These are phyloP conservation scores for Fusarium heterosporum DNA, from an alignment of 2,329 filamentous ascomycete genomes.

Conservation along the genomic window DNA sequence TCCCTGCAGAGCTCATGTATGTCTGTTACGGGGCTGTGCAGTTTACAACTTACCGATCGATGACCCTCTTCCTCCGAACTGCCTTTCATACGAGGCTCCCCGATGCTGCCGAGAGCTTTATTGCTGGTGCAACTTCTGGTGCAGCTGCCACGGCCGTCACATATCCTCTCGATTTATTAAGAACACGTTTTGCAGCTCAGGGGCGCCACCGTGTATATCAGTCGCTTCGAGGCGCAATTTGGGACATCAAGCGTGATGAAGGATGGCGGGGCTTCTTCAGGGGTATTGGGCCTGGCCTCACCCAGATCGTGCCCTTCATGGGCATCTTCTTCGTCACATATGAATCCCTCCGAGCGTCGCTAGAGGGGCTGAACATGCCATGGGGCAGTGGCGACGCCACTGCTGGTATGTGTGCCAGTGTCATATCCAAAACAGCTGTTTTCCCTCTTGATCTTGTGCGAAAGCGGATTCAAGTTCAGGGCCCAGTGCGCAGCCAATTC, in stretches of 20 bases:
- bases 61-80: slow-evolving; percentile 74
- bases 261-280: slow-evolving; percentile 86
- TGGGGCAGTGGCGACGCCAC: slow-evolving; percentile 85
- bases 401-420: slow-evolving; percentile 82
- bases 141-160: slow-evolving; percentile 84
- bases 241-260: slow-evolving; percentile 80
- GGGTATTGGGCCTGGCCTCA: slow-evolving; percentile 82
- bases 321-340: slow-evolving; percentile 94
- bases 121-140: slow-evolving; percentile 85
- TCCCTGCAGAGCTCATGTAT: slow-evolving; percentile 95
- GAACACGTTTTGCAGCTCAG: slow-evolving; percentile 97
- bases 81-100: slow-evolving; percentile 64
- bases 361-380: slow-evolving; percentile 68
- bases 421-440: slow-evolving; percentile 87
- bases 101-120: slow-evolving; percentile 79
- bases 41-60: slow-evolving; percentile 87
- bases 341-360: slow-evolving; percentile 75
- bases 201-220: slow-evolving; percentile 82
- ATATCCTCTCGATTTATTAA: slow-evolving; percentile 92
- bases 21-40: slow-evolving; percentile 89
- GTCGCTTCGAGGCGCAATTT: slow-evolving; percentile 75
- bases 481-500: slow-evolving; percentile 82
- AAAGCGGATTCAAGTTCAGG: slow-evolving; percentile 95
- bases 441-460: slow-evolving; percentile 94
- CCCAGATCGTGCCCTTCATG: slow-evolving; percentile 96